Percentiles rank a stretch among this genome's conserved stretches.
These are phyloP conservation scores for Mycogone perniciosa DNA, from an alignment of 2,329 filamentous ascomycete species.

Conservation along the genomic window DNA sequence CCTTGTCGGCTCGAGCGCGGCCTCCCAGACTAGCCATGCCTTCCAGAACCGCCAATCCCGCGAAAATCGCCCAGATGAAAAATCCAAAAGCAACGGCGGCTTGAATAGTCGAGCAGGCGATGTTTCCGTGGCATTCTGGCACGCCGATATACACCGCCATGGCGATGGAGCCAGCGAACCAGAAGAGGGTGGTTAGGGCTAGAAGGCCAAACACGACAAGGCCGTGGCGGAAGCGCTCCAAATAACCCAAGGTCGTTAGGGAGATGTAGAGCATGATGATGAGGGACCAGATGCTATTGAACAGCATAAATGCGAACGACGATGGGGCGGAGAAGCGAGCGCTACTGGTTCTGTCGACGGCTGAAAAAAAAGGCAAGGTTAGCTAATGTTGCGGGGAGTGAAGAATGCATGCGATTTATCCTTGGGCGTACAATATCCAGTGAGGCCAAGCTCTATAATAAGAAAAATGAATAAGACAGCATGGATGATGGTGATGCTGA, in stretches of 20 bases:
- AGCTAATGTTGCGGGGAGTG: background rate
- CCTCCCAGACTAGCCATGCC: slow-evolving; percentile 35
- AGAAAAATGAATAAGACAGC: slow-evolving; percentile 60
- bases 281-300: slow-evolving; percentile 70
- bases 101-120: slow-evolving; percentile 53
- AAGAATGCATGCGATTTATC: too few relatives aligned
- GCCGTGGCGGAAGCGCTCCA: slow-evolving; percentile 54
- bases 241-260: slow-evolving; percentile 54
- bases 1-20: slow-evolving; percentile 23
- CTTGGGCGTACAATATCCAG: slow-evolving; percentile 58
- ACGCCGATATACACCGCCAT: slow-evolving; percentile 60
- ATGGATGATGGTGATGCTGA: slow-evolving; percentile 57
- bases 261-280: slow-evolving; percentile 65
- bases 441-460: slow-evolving; percentile 69
- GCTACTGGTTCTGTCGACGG: slow-evolving; percentile 10
- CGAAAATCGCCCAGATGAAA: slow-evolving; percentile 53
- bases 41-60: slow-evolving; percentile 41
- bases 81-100: slow-evolving; percentile 62
- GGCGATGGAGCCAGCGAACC: slow-evolving; percentile 82
- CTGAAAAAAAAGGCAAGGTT: background rate
- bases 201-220: slow-evolving; percentile 63
- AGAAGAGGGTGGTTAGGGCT: slow-evolving; percentile 72
- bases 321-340: slow-evolving; percentile 37
- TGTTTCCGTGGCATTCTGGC: slow-evolving; percentile 44
- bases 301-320: slow-evolving; percentile 70